Base-by-base conservation (phyloP, 2,329 filamentous ascomycete species). In the Parasarocladium wereldwijsianum region DNA sequence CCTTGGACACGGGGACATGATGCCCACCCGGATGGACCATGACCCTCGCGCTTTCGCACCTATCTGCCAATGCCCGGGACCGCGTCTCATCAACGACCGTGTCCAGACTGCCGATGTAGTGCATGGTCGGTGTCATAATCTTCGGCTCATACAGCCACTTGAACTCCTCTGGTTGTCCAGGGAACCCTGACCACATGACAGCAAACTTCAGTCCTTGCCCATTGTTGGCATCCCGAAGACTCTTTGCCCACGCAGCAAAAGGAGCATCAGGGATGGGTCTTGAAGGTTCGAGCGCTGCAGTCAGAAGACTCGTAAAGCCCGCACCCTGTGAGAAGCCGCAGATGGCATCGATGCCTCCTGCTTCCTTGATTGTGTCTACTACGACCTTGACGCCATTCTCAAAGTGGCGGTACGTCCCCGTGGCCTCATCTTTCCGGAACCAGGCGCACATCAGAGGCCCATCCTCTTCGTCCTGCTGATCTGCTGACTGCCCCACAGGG, bases 1-100 rank as follows among this genome's bases (percentile, higher is more conserved):
- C 78, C 57, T 79, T 83, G 40, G 76, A 72, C 35, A 84, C 74
- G 0, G 87, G 87, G 44, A 94, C 69, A 45, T 93, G 85, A 51
- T 96, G 87, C 0, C 86, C 86, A 6, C 87, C 87, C 2, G 87
- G 86, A 52, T 93, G 84, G 42, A 78, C 67, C 42, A 71, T 46
- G 38, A 70, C 60, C 45, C 61, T 26, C 0, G 63, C 58, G 39
- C 62, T 62, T 38, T 50, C 64, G 50, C 69, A 85, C 34, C 58
- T 62, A 15, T 84, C 73, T 3, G 80, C 64, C 34, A 94, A 54
- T 14, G 60, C 66, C 43, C 68, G 59, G 49, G 72, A 82, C 44
- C 82, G 61, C 31, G 54, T 53, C 58, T 94, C 86, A 18, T 85
- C 81, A 1, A 96, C 86, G 1, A 94, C 82, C 3, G 78, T 83